These are phyloP conservation scores for Pseudozyma sp. DNA, from an alignment of 1,284 basidiomycete species.

Conservation along the genomic window DNA sequence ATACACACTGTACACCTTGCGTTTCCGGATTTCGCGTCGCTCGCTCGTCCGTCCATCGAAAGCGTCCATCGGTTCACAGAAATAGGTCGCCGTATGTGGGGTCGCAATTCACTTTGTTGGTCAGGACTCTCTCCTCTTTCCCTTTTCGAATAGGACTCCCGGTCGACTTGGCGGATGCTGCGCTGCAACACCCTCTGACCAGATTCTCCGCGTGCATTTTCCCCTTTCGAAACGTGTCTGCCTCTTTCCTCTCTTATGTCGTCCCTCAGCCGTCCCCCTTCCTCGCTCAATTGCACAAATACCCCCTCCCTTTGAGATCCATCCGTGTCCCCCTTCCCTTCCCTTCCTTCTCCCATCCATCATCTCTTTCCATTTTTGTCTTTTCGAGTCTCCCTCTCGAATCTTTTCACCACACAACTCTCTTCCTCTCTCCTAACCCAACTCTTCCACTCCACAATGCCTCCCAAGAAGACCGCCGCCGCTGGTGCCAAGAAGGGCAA, in stretches of 20 bases:
- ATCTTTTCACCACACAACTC: neutral
- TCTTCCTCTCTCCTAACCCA: neutral
- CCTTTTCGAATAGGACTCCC: neutral
- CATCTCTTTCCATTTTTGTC: neutral
- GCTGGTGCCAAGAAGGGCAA: conserved; percentile 55
- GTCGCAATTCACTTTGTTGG: too few relatives aligned
- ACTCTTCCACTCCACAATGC: conserved; percentile 25
- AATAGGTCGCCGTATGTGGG: too few relatives aligned
- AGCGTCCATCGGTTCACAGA: neutral
- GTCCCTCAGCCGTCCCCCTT: conserved; percentile 22
- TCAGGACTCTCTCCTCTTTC: too few relatives aligned
- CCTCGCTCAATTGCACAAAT: neutral
- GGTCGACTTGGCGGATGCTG: neutral
- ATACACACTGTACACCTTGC: too few relatives aligned
- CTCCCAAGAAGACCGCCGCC: conserved; percentile 54
- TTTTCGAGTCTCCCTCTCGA: conserved; percentile 2
- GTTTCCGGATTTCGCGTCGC: too few relatives aligned
- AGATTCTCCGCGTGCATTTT: too few relatives aligned
- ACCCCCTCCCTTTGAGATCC: neutral
- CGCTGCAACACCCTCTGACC: too few relatives aligned
- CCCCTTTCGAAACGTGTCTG: too few relatives aligned
- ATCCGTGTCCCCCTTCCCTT: conserved; percentile 2
- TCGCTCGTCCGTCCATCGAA: too few relatives aligned
- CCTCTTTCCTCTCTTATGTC: too few relatives aligned
- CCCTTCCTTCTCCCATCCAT: conserved; percentile 9